phyloP scores from a whole-genome alignment of 495 filamentous ascomycete genomes.

The Neurospora sp. region DNA sequence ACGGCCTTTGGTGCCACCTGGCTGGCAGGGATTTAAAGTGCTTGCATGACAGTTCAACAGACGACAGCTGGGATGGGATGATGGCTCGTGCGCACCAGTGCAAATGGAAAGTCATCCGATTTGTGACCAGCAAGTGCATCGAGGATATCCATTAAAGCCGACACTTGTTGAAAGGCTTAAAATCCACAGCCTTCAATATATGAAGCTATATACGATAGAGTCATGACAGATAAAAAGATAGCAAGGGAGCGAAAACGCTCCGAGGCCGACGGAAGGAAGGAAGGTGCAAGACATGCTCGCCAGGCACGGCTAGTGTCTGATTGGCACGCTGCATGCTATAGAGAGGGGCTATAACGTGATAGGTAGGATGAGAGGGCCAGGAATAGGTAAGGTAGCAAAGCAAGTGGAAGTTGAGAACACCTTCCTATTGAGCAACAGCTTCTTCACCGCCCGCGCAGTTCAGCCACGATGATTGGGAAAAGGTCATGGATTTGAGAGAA shows the following conservation, averaged over 20 bases:
- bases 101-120: not conserved
- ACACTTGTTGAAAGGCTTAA: not conserved
- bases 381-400: not conserved
- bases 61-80: not conserved
- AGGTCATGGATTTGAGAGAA: not conserved
- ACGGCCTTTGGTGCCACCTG: not conserved
- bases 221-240: not conserved
- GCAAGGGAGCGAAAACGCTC: not conserved
- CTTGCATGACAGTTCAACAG: conserved; percentile 1
- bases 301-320: not conserved
- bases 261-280: not conserved
- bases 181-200: not conserved
- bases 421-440: not conserved
- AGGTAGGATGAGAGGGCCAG: not conserved
- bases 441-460: not conserved
- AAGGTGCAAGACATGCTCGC: not conserved
- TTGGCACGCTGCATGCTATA: not conserved
- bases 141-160: not conserved
- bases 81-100: not conserved
- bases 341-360: not conserved
- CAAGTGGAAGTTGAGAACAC: not conserved
- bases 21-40: conserved; percentile 8
- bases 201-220: not conserved
- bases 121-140: not conserved
- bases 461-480: not conserved